Base-by-base conservation (phyloP, 352 stramenopile genomes). In the Plasmopara viticola region DNA sequence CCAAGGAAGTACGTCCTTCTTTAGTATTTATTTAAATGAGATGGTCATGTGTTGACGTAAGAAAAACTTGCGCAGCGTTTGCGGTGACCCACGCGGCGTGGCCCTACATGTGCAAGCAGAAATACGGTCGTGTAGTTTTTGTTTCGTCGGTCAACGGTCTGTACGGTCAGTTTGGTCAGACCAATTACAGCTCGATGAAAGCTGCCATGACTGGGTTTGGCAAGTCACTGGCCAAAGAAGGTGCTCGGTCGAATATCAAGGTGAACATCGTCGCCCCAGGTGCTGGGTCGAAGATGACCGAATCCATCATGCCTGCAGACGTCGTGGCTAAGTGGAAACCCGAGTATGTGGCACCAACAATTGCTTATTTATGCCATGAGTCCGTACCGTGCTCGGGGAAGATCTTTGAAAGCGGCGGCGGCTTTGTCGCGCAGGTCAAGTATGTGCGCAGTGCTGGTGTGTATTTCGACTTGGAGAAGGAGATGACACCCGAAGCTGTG, bases 161-260 rank as follows among this genome's bases (percentile, higher is more conserved):
- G 20, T 95, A 95, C 69, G 87, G 87, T 37, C 85, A 95, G 67
- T 95, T 95, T 48, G 87, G 87, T 18, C 87, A 96, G 69, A 87
- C 85, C 45, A 95, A 96, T 67, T 96, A 96, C 68, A 85, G 74
- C 55, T 73, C 80, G 14, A 73, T 76, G 44, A 98, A 98, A 77
- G 62, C 95, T 13, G 92, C 87, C 4, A 90, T 98, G 64, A 86
- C 97, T 39, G 92, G 92, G 38, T 86, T 98, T 51, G 94, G 87
- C 52, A 91, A 95, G 63, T 84, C 96, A 45, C 68, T 97, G 33
- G 87, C 87, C 33, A 80, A 90, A 63, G 87, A 96, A 60, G 87
- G 86, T 47, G 78, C 64, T 31, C 65, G 70, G 37, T 56, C 67
- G 18, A 94, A 94, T 70, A 94, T 95, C 64, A 86, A 90, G 64